A percentile compares a stretch with the other conserved stretches of the same genome.
Conservation (phyloP, 164 flowering plant genomes). For the Dillenia turbinata region DNA sequence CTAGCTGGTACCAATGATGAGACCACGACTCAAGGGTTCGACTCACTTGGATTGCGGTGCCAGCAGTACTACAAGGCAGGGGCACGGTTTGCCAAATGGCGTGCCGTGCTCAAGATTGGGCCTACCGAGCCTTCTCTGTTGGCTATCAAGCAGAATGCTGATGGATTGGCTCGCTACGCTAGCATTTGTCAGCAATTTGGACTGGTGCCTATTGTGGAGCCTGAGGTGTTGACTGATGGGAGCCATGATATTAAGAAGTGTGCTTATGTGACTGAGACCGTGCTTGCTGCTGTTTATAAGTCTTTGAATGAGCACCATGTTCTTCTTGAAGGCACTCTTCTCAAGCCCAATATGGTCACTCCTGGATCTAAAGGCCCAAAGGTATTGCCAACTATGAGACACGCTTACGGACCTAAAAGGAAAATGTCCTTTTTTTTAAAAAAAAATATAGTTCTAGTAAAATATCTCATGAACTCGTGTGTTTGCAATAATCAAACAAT, state of each 20-base stretch:
- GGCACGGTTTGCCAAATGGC: constrained; percentile 85
- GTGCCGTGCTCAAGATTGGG: constrained; percentile 83
- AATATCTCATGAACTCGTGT: too few species aligned
- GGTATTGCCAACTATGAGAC: constrained; percentile 25
- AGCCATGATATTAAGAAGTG: constrained; percentile 60
- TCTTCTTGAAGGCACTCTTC: constrained; percentile 74
- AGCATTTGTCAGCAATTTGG: constrained; percentile 87
- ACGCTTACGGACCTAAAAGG: too few species aligned
- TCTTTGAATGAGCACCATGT: constrained; percentile 86
- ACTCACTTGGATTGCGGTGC: constrained; percentile 62
- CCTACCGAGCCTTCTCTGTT: constrained; percentile 63
- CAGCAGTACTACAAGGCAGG: constrained; percentile 78
- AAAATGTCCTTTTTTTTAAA: too few species aligned
- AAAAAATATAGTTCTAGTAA: too few species aligned
- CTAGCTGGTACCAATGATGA: constrained; percentile 76
- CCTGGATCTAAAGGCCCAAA: constrained; percentile 83
- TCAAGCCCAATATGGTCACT: constrained; percentile 88
- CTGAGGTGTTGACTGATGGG: constrained; percentile 75
- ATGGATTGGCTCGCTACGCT: constrained; percentile 81
- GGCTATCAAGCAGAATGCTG: constrained; percentile 70
- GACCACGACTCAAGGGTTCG: constrained; percentile 81
- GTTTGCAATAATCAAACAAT: too few species aligned
- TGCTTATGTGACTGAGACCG: constrained; percentile 68
- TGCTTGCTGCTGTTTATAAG: constrained; percentile 78
- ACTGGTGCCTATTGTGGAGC: constrained; percentile 83